phyloP scores from a whole-genome alignment of 768 basidiomycete genomes.

The Xerocomus brunneocitrinus region DNA sequence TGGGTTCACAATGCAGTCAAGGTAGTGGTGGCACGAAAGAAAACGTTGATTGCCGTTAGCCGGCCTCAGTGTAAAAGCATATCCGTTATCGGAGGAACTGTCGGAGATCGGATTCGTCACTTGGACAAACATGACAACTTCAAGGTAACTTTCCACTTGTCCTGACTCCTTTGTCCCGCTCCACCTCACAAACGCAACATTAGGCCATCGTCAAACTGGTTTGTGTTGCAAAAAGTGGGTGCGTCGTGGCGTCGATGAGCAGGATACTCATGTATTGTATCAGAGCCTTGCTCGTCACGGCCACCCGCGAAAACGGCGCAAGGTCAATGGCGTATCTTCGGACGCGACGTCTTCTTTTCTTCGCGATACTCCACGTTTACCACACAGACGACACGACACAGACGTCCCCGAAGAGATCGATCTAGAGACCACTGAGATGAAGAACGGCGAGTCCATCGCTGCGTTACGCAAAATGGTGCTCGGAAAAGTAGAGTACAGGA shows the following conservation, averaged over 20 bases:
- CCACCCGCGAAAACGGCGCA: constrained; percentile 18
- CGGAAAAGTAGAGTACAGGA: constrained; percentile 40
- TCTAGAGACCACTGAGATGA: constrained; percentile 25
- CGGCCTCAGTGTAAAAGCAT: neutral
- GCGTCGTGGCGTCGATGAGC: neutral
- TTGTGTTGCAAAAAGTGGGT: constrained; percentile 49
- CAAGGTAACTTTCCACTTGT: neutral
- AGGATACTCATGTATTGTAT: neutral
- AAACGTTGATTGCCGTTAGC: neutral
- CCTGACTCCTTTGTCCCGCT: neutral
- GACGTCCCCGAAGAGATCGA: constrained; percentile 9
- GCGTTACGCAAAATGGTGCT: constrained; percentile 49
- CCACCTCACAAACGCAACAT: constrained; percentile 5
- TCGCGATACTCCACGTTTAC: neutral
- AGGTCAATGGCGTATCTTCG: constrained; percentile 9
- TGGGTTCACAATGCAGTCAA: neutral
- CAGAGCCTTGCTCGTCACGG: constrained; percentile 11
- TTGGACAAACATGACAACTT: neutral
- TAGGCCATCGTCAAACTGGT: constrained; percentile 52
- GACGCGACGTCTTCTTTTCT: neutral
- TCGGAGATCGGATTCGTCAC: constrained; percentile 19
- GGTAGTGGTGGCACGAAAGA: constrained; percentile 2
- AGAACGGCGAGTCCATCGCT: constrained; percentile 47
- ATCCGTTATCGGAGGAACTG: neutral
- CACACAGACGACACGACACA: neutral